Evolutionary conservation across 225 moss, liverwort and hornwort species (phyloP).

Genomic region (Sphagnum contortum): DNA sequence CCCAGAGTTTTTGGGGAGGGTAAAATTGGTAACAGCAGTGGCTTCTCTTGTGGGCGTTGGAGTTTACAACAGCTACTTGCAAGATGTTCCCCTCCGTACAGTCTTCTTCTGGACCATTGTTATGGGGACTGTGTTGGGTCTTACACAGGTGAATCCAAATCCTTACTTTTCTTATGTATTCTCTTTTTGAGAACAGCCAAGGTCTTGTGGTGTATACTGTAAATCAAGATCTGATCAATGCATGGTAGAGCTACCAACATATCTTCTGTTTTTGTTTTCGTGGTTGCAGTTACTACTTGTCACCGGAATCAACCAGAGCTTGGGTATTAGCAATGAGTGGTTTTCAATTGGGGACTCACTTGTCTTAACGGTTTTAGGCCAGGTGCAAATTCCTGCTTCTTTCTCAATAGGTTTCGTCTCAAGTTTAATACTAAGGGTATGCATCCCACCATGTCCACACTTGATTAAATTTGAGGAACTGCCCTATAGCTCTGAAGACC

Average conservation of each 20-base stretch:
- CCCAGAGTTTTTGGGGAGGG: conserved; percentile 93
- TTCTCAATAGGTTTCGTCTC: neutral
- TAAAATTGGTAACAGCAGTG: conserved; percentile 79
- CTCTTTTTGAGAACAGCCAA: too few relatives aligned
- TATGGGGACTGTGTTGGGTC: conserved; percentile 63
- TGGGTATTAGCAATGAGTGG: conserved; percentile 93
- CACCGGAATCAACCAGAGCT: conserved; percentile 59
- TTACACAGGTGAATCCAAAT: conserved; percentile 50
- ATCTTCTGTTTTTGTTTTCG: neutral
- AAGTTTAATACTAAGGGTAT: too few relatives aligned
- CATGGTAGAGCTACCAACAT: neutral
- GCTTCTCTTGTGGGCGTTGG: conserved; percentile 91
- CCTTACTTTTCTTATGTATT: neutral
- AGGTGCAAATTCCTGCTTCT: conserved; percentile 29
- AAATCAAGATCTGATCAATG: neutral
- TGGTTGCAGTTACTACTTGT: conserved; percentile 75
- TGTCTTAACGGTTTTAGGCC: conserved; percentile 81
- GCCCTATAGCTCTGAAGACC: too few relatives aligned
- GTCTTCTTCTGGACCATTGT: conserved; percentile 94
- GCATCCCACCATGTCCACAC: neutral
- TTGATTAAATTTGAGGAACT: neutral
- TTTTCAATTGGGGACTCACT: conserved; percentile 96
- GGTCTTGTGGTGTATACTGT: neutral
- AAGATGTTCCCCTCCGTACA: conserved; percentile 65
- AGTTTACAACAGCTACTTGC: conserved; percentile 76